These are phyloP conservation scores for Cubamyces lactineus DNA, from an alignment of 768 basidiomycete species.

Conservation along the genomic window DNA sequence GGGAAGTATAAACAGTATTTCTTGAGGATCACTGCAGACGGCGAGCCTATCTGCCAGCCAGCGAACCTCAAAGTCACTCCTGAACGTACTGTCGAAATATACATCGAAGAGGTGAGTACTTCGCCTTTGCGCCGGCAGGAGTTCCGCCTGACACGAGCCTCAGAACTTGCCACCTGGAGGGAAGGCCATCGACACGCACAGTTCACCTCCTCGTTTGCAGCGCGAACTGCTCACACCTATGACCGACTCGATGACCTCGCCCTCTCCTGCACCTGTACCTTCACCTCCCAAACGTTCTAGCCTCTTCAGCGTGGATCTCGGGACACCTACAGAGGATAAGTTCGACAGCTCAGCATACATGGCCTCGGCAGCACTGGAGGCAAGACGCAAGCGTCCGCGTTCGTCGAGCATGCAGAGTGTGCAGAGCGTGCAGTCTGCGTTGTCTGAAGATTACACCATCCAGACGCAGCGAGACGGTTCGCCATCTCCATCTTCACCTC, in stretches of 20 bases:
- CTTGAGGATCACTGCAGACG: slow-evolving; percentile 60
- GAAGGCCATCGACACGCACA: slow-evolving; percentile 2
- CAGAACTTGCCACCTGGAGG: slow-evolving; percentile 13
- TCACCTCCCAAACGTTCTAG: slow-evolving; percentile 12
- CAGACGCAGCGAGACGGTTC: not conserved
- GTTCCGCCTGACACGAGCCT: not conserved
- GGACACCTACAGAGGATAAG: slow-evolving; percentile 4
- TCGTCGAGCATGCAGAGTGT: slow-evolving; percentile 19
- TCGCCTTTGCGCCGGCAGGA: not conserved
- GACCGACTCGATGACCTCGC: slow-evolving; percentile 21
- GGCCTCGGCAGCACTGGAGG: not conserved
- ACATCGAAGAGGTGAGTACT: slow-evolving; percentile 59
- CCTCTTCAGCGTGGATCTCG: slow-evolving; percentile 12
- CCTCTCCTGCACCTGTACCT: slow-evolving; percentile 14
- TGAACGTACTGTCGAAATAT: slow-evolving; percentile 58
- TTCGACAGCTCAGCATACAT: slow-evolving; percentile 5
- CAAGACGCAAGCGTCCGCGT: slow-evolving; percentile 13
- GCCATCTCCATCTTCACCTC: not conserved
- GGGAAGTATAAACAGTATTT: slow-evolving; percentile 73
- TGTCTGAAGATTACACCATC: slow-evolving; percentile 1
- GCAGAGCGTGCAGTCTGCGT: slow-evolving; percentile 6
- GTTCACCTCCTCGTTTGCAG: slow-evolving; percentile 2
- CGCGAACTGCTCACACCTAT: slow-evolving; percentile 24
- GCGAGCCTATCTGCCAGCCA: slow-evolving; percentile 51
- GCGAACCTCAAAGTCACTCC: slow-evolving; percentile 60